phyloP scores from a whole-genome alignment of 2,329 filamentous ascomycete species.

The Diaporthe australafricana region DNA sequence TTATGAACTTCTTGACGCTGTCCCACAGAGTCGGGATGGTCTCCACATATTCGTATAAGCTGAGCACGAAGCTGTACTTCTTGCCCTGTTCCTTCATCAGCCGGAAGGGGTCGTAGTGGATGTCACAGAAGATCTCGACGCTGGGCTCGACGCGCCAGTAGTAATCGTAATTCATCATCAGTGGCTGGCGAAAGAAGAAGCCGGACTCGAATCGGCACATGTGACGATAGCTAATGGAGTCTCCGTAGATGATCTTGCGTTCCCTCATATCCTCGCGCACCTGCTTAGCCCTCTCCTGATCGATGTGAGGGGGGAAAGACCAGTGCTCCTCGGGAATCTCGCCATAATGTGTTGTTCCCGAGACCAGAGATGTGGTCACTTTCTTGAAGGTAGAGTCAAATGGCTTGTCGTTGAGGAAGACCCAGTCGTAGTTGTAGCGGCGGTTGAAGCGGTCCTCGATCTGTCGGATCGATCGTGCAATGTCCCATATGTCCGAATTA shows the following conservation, averaged over 20 bases:
- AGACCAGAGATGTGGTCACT: constrained; percentile 89
- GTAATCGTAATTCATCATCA: constrained; percentile 98
- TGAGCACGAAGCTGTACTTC: constrained; percentile 98
- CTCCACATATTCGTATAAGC: constrained; percentile 95
- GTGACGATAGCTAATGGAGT: constrained; percentile 96
- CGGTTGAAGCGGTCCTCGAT: constrained; percentile 98
- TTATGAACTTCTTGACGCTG: constrained; percentile 93
- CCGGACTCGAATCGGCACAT: constrained; percentile 99
- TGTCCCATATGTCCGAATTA: constrained; percentile 96
- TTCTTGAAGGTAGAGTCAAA: constrained; percentile 96
- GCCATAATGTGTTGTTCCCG: constrained; percentile 91
- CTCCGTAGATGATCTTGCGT: constrained; percentile 97
- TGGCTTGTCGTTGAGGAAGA: constrained; percentile 96
- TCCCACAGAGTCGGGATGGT: constrained; percentile 98
- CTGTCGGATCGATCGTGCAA: constrained; percentile 93
- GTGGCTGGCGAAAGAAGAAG: constrained; percentile 96
- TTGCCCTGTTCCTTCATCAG: constrained; percentile 96
- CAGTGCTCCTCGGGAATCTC: constrained; percentile 92
- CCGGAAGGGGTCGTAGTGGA: constrained; percentile 95
- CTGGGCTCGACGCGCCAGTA: constrained; percentile 99
- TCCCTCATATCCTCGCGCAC: constrained; percentile 94
- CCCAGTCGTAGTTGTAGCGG: constrained; percentile 98
- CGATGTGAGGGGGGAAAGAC: constrained; percentile 96
- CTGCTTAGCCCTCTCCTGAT: constrained; percentile 90
- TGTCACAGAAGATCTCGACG: constrained; percentile 95